These are phyloP conservation scores for Isatis lusitanica DNA, from an alignment of 441 rosid species.

Conservation along the genomic window DNA sequence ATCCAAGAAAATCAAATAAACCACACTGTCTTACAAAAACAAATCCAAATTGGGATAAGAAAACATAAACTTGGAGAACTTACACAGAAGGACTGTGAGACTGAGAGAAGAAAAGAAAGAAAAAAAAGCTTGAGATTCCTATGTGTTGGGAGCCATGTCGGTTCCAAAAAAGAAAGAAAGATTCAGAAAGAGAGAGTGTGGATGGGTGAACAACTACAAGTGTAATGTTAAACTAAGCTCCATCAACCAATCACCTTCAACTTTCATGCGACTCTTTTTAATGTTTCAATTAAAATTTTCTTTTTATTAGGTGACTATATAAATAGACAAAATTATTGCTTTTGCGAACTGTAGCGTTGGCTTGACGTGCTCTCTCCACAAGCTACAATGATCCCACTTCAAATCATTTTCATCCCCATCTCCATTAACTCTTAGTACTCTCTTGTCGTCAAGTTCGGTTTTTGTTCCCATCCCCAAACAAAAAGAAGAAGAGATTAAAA, in stretches of 20 bases:
- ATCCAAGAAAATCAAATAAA: neutral
- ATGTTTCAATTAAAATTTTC: neutral
- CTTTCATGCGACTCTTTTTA: conserved; percentile 39
- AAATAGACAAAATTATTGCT: conserved; percentile 23
- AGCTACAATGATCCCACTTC: conserved; percentile 30
- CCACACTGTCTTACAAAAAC: neutral
- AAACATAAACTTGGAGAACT: neutral
- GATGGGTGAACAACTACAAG: conserved; percentile 34
- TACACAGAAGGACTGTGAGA: neutral
- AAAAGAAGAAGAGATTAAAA: neutral
- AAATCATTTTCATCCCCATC: conserved; percentile 11
- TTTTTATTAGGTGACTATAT: conserved; percentile 3
- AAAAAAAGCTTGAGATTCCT: conserved; percentile 33
- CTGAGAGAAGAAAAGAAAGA: neutral
- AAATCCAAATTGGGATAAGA: neutral
- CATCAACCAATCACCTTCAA: conserved; percentile 46
- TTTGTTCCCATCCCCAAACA: neutral
- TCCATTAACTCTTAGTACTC: conserved; percentile 18
- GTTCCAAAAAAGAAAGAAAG: conserved; percentile 46
- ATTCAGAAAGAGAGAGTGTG: conserved; percentile 20
- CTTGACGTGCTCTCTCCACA: conserved; percentile 30
- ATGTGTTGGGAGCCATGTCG: conserved; percentile 63
- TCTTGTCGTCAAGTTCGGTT: neutral
- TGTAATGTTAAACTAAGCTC: conserved; percentile 41
- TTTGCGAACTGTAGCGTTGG: conserved; percentile 26